phyloP scores from a whole-genome alignment of 1,284 basidiomycete species.

The Paramarasmius palmivorus region DNA sequence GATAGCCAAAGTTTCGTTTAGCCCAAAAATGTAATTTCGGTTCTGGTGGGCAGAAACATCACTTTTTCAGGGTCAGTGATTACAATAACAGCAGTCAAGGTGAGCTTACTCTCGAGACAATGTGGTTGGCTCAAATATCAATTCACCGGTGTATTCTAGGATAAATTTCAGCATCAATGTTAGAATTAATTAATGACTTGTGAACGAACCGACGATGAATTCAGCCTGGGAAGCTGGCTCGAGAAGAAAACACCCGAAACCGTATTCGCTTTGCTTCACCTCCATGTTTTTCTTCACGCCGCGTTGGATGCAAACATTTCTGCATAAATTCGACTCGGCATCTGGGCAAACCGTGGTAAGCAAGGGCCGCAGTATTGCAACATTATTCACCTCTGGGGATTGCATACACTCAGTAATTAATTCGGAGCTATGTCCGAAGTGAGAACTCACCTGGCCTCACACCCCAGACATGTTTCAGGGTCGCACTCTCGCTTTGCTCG shows the following conservation, averaged over 20 bases:
- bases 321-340: constrained; percentile 13
- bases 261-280: constrained; percentile 36
- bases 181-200: neutral
- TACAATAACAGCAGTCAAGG: neutral
- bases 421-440: too few species aligned
- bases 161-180: constrained; percentile 6
- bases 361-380: neutral
- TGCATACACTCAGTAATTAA: too few species aligned
- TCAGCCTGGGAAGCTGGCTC: constrained; percentile 28
- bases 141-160: constrained; percentile 47
- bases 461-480: constrained; percentile 33
- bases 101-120: constrained; percentile 41
- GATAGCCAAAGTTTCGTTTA: constrained; percentile 42
- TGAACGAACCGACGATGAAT: constrained; percentile 38
- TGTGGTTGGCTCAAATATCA: constrained; percentile 30
- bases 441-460: constrained; percentile 33
- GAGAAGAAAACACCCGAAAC: constrained; percentile 44
- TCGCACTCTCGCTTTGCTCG: constrained; percentile 40
- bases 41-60: constrained; percentile 35
- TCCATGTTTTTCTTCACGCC: constrained; percentile 24
- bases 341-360: constrained; percentile 3
- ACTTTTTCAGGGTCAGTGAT: constrained; percentile 20
- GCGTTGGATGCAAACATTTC: constrained; percentile 22
- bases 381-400: constrained; percentile 8
- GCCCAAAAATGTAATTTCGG: constrained; percentile 57